Conservation (phyloP, 495 filamentous ascomycete species). For the Hypomontagnella monticulosa region DNA sequence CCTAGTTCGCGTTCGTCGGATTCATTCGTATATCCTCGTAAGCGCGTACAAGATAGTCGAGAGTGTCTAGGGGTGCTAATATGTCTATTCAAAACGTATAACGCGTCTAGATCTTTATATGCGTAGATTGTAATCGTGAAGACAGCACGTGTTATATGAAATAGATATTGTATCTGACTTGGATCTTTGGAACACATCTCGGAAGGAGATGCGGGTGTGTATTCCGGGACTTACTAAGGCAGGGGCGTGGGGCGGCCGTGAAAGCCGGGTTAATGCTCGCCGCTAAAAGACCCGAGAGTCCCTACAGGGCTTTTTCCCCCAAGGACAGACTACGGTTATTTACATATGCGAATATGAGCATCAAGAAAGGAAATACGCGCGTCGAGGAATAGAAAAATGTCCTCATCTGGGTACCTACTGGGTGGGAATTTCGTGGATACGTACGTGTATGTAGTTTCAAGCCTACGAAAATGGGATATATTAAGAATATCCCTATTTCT, state of each 20-base stretch:
- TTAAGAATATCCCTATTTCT: too few species aligned
- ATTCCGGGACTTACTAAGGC: slow-evolving; percentile 17
- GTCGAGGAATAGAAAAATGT: too few species aligned
- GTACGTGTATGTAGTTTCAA: too few species aligned
- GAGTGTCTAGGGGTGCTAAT: slow-evolving; percentile 1
- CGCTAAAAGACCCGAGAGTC: slow-evolving; percentile 31
- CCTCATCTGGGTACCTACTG: too few species aligned
- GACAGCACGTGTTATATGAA: slow-evolving; percentile 27
- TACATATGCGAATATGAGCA: neutral
- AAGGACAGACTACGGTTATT: neutral
- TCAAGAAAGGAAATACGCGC: too few species aligned
- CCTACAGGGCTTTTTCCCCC: slow-evolving; percentile 1
- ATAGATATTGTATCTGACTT: slow-evolving; percentile 14
- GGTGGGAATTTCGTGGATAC: too few species aligned
- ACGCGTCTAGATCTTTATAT: slow-evolving; percentile 10
- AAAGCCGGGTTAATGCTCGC: slow-evolving; percentile 32
- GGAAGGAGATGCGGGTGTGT: slow-evolving; percentile 26
- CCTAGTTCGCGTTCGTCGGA: neutral
- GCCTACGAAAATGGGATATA: too few species aligned
- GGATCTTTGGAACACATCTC: slow-evolving; percentile 20
- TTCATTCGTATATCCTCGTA: neutral
- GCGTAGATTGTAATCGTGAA: slow-evolving; percentile 25
- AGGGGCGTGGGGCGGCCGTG: slow-evolving; percentile 18
- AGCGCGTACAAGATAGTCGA: slow-evolving; percentile 3
- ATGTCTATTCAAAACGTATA: neutral